phyloP scores from a whole-genome alignment of 2,329 filamentous ascomycete species.

The Macrophomina pseudophaseolina region DNA sequence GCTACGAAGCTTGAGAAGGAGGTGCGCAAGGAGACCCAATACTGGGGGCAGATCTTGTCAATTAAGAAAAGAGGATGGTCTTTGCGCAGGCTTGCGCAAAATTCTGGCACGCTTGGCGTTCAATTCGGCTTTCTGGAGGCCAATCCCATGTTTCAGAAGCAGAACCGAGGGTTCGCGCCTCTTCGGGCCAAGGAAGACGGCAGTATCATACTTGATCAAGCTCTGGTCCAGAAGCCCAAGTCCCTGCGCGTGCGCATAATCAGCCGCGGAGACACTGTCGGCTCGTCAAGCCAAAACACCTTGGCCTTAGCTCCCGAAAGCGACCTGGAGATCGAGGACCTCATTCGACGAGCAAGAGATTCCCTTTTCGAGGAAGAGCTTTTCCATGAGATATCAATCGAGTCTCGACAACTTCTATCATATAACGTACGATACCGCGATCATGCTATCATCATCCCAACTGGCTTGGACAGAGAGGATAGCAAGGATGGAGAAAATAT shows the following conservation, averaged over 20 bases:
- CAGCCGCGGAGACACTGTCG: conserved; percentile 62
- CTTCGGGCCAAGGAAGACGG: conserved; percentile 77
- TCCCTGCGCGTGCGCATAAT: conserved; percentile 72
- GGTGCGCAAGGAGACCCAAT: conserved; percentile 78
- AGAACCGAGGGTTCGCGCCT: conserved; percentile 78
- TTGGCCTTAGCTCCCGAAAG: conserved; percentile 28
- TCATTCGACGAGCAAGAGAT: conserved; percentile 76
- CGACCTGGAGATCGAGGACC: conserved; percentile 59
- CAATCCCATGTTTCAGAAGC: conserved; percentile 62
- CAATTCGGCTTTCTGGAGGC: conserved; percentile 87
- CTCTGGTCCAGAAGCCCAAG: conserved; percentile 59
- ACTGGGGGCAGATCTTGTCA: conserved; percentile 85
- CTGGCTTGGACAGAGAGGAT: conserved; percentile 29
- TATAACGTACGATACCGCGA: conserved; percentile 71
- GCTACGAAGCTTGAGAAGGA: conserved; percentile 76
- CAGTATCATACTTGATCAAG: conserved; percentile 73
- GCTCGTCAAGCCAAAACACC: conserved; percentile 52
- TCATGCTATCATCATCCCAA: conserved; percentile 43
- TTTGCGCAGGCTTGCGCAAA: conserved; percentile 75
- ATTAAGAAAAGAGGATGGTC: conserved; percentile 88
- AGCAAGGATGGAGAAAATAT: conserved; percentile 54
- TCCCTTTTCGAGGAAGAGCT: conserved; percentile 84
- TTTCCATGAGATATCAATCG: conserved; percentile 85
- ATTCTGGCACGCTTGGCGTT: conserved; percentile 78
- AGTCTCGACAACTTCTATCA: conserved; percentile 74